Base-by-base conservation (phyloP, 257 asterid species). In the Solanum pennellii region DNA sequence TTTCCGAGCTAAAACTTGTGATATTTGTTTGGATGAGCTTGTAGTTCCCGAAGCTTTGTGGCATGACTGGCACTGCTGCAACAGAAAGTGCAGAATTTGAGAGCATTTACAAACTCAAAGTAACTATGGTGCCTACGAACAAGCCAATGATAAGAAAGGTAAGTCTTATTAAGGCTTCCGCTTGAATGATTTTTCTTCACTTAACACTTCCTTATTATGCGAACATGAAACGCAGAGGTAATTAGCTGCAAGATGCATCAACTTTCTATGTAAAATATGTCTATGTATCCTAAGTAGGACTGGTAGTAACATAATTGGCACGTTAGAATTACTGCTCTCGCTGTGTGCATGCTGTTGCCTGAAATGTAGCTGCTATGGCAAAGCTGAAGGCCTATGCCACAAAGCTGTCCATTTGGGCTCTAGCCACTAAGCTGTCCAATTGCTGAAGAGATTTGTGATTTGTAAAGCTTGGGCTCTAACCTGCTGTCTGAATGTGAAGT, bases 11-110 rank as follows among this genome's bases (percentile, higher is more conserved):
- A 84, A 83, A 85, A 41, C 65, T 86, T 83, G 83, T 90, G 86
- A 90, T 86, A 80, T 87, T 91, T 89, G 84, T 75, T 90, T 86
- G 76, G 47, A 86, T 92, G 86, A 86, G 86, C 86, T 85, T 92
- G 88, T 90, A 95, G 99, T 97, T 97, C 88, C 99, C 98, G 65
- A 97, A 97, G 93, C 99, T 97, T 76, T 97, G 99, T 87, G 99
- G 99, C 90, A 97, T 97, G 99, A 97, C 99, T 87, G 99, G 99
- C 77, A 97, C 99, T 89, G 99, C 99, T 88, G 96, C 99, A 88
- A 97, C 99, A 47, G 99, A 97, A 93, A 95, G 93, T 84, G 93
- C 99, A 83, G 99, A 97, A 90, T 97, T 97, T 89, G 97, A 95
- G 94, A 94, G 99, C 91, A 97, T 97, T 90, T 97, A 96, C 96